A percentile compares a stretch with the other conserved stretches of the same genome.
Conservation (phyloP, 2,329 filamentous ascomycete species). For the Akanthomyces muscarius region DNA sequence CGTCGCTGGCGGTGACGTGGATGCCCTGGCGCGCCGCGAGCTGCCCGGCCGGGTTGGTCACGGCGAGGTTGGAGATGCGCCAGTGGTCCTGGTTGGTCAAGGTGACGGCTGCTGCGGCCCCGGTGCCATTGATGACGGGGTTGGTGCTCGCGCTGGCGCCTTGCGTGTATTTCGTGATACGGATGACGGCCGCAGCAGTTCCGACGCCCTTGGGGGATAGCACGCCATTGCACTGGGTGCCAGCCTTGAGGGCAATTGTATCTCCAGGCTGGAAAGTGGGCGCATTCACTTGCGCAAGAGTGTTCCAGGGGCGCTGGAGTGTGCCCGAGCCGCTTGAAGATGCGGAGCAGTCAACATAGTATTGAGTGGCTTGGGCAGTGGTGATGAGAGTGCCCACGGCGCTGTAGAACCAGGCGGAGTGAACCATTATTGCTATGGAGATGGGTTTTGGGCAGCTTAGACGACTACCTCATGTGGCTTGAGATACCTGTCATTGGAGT, state of each 20-base stretch:
- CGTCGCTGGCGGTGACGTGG: slow-evolving; percentile 22
- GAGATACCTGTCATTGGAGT: no score
- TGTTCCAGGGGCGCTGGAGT: slow-evolving; percentile 20
- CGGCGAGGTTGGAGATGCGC: slow-evolving; percentile 22
- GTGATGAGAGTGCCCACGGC: background rate
- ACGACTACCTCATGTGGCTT: no score
- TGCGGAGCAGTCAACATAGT: slow-evolving; percentile 23
- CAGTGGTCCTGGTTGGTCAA: slow-evolving; percentile 25
- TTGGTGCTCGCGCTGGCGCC: slow-evolving; percentile 5
- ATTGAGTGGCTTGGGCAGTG: slow-evolving; percentile 9
- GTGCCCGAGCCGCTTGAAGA: slow-evolving; percentile 19
- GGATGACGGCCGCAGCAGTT: slow-evolving; percentile 19
- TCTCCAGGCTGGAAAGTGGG: slow-evolving; percentile 21
- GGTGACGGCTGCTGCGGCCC: slow-evolving; percentile 20
- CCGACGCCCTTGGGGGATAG: slow-evolving; percentile 23
- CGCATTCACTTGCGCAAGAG: slow-evolving; percentile 21
- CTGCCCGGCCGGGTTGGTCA: slow-evolving; percentile 21
- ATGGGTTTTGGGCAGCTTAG: no score
- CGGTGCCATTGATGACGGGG: slow-evolving; percentile 24
- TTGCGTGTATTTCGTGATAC: slow-evolving; percentile 21
- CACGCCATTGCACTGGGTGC: slow-evolving; percentile 21
- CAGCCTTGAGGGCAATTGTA: slow-evolving; percentile 21
- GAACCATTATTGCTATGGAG: background rate
- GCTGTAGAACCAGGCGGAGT: background rate
- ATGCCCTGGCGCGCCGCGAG: slow-evolving; percentile 23